These are phyloP conservation scores for Arthroderma sp. DNA, from an alignment of 2,329 filamentous ascomycete genomes.

Conservation along the genomic window DNA sequence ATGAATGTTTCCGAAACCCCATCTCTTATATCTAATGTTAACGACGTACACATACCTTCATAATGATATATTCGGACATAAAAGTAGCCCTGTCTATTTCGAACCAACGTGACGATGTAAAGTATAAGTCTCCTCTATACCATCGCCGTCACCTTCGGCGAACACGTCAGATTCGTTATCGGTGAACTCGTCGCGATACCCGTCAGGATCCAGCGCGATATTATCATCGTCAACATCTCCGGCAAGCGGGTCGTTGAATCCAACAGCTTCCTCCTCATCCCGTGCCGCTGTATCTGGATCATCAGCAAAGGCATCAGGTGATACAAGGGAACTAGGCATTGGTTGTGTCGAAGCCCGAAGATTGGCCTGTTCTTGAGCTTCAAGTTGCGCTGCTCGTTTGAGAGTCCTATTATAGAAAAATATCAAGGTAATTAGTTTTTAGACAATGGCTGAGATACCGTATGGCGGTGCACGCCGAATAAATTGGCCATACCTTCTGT, in stretches of 20 bases:
- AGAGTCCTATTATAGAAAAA: conserved; percentile 25
- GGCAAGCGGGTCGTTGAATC: conserved; percentile 31
- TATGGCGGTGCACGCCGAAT: too few relatives aligned
- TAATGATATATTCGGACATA: background rate
- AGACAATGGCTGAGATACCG: background rate
- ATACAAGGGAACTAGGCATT: conserved; percentile 7
- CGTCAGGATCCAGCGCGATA: conserved; percentile 16
- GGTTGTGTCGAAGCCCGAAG: conserved; percentile 23
- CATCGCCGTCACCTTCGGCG: conserved; percentile 26
- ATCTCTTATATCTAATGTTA: too few relatives aligned
- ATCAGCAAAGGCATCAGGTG: conserved; percentile 17
- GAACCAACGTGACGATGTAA: conserved; percentile 25
- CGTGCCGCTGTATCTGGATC: conserved; percentile 28
- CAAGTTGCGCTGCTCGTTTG: conserved; percentile 36
- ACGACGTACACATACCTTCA: background rate
- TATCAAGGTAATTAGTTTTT: background rate
- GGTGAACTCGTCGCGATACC: conserved; percentile 43
- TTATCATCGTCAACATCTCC: conserved; percentile 36
- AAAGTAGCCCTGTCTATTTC: conserved; percentile 2
- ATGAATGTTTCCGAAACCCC: too few relatives aligned
- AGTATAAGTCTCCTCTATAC: conserved; percentile 24
- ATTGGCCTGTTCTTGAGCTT: conserved; percentile 33
- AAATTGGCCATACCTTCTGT: conserved; percentile 40
- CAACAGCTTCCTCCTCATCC: conserved; percentile 32
- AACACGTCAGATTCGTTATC: conserved; percentile 40